A percentile compares a stretch with the other conserved stretches of the same genome.
Conservation (phyloP, 1,284 basidiomycete species). For the Tilletia walkeri region DNA sequence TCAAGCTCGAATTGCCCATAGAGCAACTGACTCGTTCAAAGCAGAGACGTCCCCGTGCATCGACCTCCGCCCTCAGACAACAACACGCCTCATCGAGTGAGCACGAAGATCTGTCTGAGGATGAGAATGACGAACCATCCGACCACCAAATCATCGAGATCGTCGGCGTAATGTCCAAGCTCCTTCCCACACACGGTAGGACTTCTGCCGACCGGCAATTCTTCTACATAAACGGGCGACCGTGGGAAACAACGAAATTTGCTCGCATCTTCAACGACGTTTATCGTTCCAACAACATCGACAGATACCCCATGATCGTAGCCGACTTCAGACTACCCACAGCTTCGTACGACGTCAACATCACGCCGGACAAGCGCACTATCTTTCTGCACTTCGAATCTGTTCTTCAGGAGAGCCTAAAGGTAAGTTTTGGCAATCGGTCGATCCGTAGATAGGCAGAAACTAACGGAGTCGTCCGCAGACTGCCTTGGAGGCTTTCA, state of each 20-base stretch:
- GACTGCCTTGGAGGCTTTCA: constrained; percentile 8
- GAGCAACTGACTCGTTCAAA: not conserved
- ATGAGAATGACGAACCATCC: constrained; percentile 3
- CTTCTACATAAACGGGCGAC: constrained; percentile 89
- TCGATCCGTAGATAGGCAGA: too few species aligned
- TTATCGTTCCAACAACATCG: constrained; percentile 45
- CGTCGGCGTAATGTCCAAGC: constrained; percentile 76
- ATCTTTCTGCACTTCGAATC: constrained; percentile 87
- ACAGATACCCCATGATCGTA: constrained; percentile 68
- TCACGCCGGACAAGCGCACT: constrained; percentile 93
- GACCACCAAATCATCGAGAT: constrained; percentile 60
- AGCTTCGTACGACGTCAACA: constrained; percentile 87
- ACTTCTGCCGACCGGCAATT: constrained; percentile 76
- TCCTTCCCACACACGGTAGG: constrained; percentile 67
- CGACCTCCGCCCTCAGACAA: constrained; percentile 57
- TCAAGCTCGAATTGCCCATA: constrained; percentile 66
- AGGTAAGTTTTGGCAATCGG: constrained; percentile 60
- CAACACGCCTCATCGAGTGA: constrained; percentile 20
- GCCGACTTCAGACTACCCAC: constrained; percentile 79
- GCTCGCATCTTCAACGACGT: constrained; percentile 50
- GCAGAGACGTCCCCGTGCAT: constrained; percentile 58
- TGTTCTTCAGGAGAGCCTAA: constrained; percentile 74
- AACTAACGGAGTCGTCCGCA: not conserved
- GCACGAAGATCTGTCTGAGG: constrained; percentile 23
- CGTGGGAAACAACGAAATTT: constrained; percentile 70